These are phyloP conservation scores for Linderniella brevidens DNA, from an alignment of 257 asterid species.

Conservation along the genomic window DNA sequence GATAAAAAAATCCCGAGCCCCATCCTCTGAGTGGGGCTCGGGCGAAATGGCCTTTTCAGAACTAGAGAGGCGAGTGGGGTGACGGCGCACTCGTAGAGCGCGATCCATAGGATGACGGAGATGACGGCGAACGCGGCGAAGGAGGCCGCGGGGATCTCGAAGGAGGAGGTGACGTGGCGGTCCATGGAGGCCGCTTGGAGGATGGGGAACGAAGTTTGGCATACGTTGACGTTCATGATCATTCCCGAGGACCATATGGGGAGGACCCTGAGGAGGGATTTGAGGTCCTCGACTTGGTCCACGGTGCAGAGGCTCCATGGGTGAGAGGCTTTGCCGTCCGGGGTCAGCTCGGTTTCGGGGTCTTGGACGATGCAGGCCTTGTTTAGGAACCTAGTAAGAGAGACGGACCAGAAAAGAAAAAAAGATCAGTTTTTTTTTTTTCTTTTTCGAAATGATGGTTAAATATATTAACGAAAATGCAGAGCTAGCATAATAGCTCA, in stretches of 20 bases:
- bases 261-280: slow-evolving; percentile 32
- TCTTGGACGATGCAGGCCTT: slow-evolving; percentile 52
- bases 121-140: slow-evolving; percentile 24
- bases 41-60: slow-evolving; percentile 19
- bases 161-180: slow-evolving; percentile 27
- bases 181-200: slow-evolving; percentile 59
- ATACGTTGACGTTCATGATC: slow-evolving; percentile 25
- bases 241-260: slow-evolving; percentile 65
- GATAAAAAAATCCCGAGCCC: slow-evolving; percentile 51
- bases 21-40: slow-evolving; percentile 39
- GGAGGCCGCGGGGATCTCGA: slow-evolving; percentile 62
- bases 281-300: slow-evolving; percentile 68
- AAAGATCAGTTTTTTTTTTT: not conserved
- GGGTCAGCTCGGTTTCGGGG: slow-evolving; percentile 19
- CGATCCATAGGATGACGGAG: slow-evolving; percentile 35
- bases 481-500: no score
- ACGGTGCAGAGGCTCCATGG: slow-evolving; percentile 54
- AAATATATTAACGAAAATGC: no score
- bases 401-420: no score
- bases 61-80: slow-evolving; percentile 43
- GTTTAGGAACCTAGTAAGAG: slow-evolving; percentile 38
- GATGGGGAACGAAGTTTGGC: slow-evolving; percentile 37
- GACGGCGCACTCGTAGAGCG: slow-evolving; percentile 32
- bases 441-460: no score
- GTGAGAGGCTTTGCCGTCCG: slow-evolving; percentile 23